Conservation (phyloP, 768 basidiomycete genomes). For the Butyriboletus loyo region DNA sequence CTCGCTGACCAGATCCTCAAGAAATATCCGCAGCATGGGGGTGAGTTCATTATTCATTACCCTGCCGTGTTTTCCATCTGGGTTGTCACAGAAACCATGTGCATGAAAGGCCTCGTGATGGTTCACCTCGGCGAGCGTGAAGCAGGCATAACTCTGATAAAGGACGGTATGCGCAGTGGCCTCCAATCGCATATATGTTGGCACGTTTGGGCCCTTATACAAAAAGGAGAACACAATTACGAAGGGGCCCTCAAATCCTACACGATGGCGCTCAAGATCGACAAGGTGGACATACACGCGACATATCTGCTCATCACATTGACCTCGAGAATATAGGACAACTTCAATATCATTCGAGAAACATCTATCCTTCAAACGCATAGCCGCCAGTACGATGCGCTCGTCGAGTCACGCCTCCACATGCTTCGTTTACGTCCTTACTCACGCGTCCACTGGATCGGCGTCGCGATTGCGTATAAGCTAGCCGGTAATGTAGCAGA, state of each 20-base stretch:
- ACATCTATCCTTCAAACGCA: slow-evolving; percentile 87
- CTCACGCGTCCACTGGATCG: slow-evolving; percentile 86
- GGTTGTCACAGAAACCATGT: slow-evolving; percentile 71
- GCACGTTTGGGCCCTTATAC: slow-evolving; percentile 96
- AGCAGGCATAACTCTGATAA: slow-evolving; percentile 78
- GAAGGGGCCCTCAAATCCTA: slow-evolving; percentile 94
- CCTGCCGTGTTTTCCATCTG: background rate
- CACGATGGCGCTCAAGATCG: slow-evolving; percentile 81
- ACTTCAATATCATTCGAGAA: slow-evolving; percentile 90
- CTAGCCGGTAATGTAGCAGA: slow-evolving; percentile 72
- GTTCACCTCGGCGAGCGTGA: slow-evolving; percentile 78
- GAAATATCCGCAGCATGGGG: slow-evolving; percentile 94
- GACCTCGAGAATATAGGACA: slow-evolving; percentile 57
- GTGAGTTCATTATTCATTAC: slow-evolving; percentile 42
- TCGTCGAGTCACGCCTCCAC: slow-evolving; percentile 79
- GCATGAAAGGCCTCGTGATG: slow-evolving; percentile 92
- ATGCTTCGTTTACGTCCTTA: slow-evolving; percentile 80
- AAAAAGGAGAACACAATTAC: slow-evolving; percentile 92
- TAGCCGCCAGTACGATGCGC: slow-evolving; percentile 70
- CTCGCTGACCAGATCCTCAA: slow-evolving; percentile 92
- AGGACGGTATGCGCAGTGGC: slow-evolving; percentile 79
- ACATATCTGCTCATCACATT: background rate
- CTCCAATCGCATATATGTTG: slow-evolving; percentile 91
- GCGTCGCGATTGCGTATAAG: slow-evolving; percentile 83
- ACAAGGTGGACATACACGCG: slow-evolving; percentile 58